phyloP scores from a whole-genome alignment of 495 filamentous ascomycete genomes.

The Corynascus novoguineensis region DNA sequence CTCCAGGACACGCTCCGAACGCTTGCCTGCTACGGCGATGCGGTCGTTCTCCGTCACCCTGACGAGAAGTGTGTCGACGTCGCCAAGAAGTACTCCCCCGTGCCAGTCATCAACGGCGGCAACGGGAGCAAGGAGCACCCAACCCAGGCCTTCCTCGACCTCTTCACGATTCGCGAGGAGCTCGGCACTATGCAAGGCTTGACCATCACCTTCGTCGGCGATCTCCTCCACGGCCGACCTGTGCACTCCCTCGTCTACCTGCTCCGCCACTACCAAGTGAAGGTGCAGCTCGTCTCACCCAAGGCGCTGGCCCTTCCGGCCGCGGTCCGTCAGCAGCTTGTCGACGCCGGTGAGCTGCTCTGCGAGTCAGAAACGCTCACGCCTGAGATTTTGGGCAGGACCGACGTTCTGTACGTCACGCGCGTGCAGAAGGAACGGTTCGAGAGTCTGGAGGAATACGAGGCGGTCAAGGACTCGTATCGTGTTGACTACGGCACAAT shows the following conservation, averaged over 20 bases:
- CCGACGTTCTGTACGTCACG: conserved; percentile 92
- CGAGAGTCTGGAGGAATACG: conserved; percentile 68
- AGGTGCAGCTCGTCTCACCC: conserved; percentile 85
- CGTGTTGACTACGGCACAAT: conserved; percentile 86
- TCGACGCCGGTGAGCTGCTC: conserved; percentile 66
- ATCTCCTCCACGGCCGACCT: conserved; percentile 86
- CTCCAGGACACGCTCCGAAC: conserved; percentile 92
- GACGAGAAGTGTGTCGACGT: conserved; percentile 67
- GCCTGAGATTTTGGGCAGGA: conserved; percentile 72
- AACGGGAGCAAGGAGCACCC: conserved; percentile 95
- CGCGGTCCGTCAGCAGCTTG: conserved; percentile 64
- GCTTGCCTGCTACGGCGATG: conserved; percentile 88
- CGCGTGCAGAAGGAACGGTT: conserved; percentile 96
- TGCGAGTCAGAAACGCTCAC: conserved; percentile 71
- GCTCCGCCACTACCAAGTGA: conserved; percentile 88
- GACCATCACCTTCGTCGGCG: conserved; percentile 92
- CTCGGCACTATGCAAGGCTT: conserved; percentile 88
- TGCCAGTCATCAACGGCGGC: conserved; percentile 93
- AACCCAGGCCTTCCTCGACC: conserved; percentile 95
- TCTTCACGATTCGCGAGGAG: conserved; percentile 97
- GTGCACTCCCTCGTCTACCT: conserved; percentile 93
- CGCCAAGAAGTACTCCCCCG: conserved; percentile 77
- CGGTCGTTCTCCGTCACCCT: conserved; percentile 89
- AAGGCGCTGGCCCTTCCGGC: conserved; percentile 68
- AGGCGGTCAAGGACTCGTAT: conserved; percentile 79